Evolutionary conservation across 2,329 filamentous ascomycete species (phyloP), one percentile per base, ranked within the genome.

Genomic region (Cladosporium sphaerospermum): DNA sequence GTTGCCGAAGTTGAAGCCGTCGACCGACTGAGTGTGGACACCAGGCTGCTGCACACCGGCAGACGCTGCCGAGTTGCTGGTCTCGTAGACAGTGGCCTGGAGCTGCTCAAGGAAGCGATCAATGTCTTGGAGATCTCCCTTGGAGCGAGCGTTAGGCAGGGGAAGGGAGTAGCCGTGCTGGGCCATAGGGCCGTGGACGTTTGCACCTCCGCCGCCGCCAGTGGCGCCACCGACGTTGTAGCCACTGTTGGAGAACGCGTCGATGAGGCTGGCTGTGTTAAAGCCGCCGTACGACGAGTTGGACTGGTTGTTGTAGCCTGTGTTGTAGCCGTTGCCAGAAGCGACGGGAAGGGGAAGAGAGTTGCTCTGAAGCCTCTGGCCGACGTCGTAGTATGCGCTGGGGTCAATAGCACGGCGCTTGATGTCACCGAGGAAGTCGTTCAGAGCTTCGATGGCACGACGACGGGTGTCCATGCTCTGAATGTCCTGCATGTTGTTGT

Each of bases 91-190:
- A 43, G 92, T 96, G 59, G 86, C 85, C 73, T 96, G 91, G 78
- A 97, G 92, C 73, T 96, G 89, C 73, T 96, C 90, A 52, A 99
- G 81, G 69, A 97, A 88, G 66, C 90, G 87, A 69, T 97, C 93
- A 65, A 97, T 91, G 69, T 95, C 90, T 68, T 95, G 77, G 41
- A 99, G 78, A 68, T 99, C 93, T 69, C 84, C 90, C 79, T 97
- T 96, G 45, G 91, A 96, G 66, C 92, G 85, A 53, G 95, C 79
- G 64, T 90, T 95, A 76, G 95, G 89, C 9, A 90, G 84, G 51
- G 93, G 89, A 55, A 96, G 78, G 57, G 89, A 89, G 73, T 96
- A 96, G 65, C 80, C 78, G 49, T 91, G 88, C 68, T 89, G 83
- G 39, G 85, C 80, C 61, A 86, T 78, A 36, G 84, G 78, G 36